A percentile compares a stretch with the other conserved stretches of the same genome.
These are phyloP conservation scores for bread wheat (Triticum aestivum) DNA, from an alignment of 176 grass and related monocot genomes.

Conservation along the genomic window IWGSC_CS_RefSeq_v2.1 NC_057795.1:29111973-29112472, in stretches of 20 bases:
- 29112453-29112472: constrained; percentile 29
- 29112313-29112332: constrained; percentile 1
- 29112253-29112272: constrained; percentile 44
- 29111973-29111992: no score
- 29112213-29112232: background rate
- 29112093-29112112: no score
- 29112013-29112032: no score
- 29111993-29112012: no score
- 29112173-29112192: background rate
- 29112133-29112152: constrained; percentile 36
- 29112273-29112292: constrained; percentile 29
- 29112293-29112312: constrained; percentile 28
- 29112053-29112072: no score
- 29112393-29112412: constrained; percentile 38
- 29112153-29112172: constrained; percentile 24
- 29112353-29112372: no score
- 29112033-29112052: no score
- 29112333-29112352: constrained; percentile 21
- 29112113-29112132: background rate
- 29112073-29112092: no score
- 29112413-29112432: background rate
- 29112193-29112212: constrained; percentile 4
- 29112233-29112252: constrained; percentile 56
- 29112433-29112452: background rate
- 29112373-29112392: constrained; percentile 4